Conservation (phyloP, 192 early-diverging fungal genomes). For the Rhizophagus prolifer region DNA sequence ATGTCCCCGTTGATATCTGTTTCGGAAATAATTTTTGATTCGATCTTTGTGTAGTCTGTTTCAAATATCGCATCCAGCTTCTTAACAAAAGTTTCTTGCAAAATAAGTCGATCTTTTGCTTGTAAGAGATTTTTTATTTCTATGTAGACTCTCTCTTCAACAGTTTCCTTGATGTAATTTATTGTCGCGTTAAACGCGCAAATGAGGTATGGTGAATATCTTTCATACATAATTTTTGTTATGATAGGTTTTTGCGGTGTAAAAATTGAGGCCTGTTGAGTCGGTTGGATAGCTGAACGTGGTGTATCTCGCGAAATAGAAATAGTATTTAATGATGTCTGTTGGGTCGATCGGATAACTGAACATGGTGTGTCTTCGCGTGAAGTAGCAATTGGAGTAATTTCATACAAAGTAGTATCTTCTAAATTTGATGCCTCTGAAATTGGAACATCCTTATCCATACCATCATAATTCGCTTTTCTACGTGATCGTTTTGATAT, state of each 20-base stretch:
- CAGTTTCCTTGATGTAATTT: background rate
- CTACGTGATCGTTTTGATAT: too few species aligned
- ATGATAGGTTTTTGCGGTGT: too few species aligned
- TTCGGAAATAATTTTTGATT: conserved; percentile 2
- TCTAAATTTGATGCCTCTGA: too few species aligned
- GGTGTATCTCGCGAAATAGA: too few species aligned
- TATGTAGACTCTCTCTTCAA: background rate
- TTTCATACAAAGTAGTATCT: background rate
- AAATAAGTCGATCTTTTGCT: background rate
- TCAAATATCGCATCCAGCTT: conserved; percentile 15
- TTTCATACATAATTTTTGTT: conserved; percentile 9
- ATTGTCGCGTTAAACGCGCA: background rate
- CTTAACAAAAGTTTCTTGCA: background rate
- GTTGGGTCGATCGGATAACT: too few species aligned
- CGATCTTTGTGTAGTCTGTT: background rate
- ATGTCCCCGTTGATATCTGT: background rate
- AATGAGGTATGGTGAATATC: background rate
- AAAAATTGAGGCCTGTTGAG: too few species aligned
- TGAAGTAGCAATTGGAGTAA: background rate
- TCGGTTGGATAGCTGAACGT: too few species aligned
- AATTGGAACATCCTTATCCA: too few species aligned
- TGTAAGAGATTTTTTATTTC: background rate
- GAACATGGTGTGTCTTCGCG: background rate
- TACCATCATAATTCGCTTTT: too few species aligned
- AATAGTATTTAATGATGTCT: too few species aligned